Evolutionary conservation across 352 stramenopile genomes (phyloP).

Genomic region (Pythium sp.): DNA sequence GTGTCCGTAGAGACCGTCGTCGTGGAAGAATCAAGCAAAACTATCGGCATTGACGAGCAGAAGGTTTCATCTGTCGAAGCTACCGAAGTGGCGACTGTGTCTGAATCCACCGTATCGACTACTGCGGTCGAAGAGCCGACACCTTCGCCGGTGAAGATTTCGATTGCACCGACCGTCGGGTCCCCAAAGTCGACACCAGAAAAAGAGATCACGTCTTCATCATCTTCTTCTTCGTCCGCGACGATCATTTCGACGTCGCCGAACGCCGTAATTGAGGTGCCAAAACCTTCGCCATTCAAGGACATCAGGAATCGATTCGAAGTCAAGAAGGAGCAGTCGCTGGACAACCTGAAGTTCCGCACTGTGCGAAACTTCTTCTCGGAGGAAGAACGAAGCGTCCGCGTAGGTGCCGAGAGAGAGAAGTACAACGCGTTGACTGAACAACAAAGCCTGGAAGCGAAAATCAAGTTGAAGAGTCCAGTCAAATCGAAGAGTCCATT

Average conservation of each 20-base stretch:
- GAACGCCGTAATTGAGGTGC: slow-evolving; percentile 28
- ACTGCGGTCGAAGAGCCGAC: not conserved
- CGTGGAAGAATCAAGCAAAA: not conserved
- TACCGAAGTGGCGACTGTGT: too few species aligned
- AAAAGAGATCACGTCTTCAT: not conserved
- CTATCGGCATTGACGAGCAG: not conserved
- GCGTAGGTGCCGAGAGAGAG: slow-evolving; percentile 43
- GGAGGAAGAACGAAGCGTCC: slow-evolving; percentile 40
- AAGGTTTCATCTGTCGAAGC: not conserved
- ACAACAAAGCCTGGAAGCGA: slow-evolving; percentile 31
- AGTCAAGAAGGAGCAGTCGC: slow-evolving; percentile 40
- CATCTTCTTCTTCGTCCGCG: not conserved
- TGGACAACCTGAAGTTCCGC: slow-evolving; percentile 51
- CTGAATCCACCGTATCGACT: not conserved
- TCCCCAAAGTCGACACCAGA: not conserved
- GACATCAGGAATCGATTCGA: slow-evolving; percentile 54
- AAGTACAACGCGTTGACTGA: slow-evolving; percentile 52
- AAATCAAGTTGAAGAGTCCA: slow-evolving; percentile 15
- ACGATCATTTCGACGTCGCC: slow-evolving; percentile 9
- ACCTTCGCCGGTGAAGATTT: slow-evolving; percentile 9
- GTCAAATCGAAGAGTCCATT: slow-evolving; percentile 2
- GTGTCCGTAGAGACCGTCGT: not conserved
- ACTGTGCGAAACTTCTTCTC: slow-evolving; percentile 60
- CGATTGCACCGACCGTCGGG: not conserved
- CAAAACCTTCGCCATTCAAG: slow-evolving; percentile 29